These are phyloP conservation scores for Arthrinium phaeospermum DNA, from an alignment of 2,329 filamentous ascomycete genomes.

Conservation along the genomic window DNA sequence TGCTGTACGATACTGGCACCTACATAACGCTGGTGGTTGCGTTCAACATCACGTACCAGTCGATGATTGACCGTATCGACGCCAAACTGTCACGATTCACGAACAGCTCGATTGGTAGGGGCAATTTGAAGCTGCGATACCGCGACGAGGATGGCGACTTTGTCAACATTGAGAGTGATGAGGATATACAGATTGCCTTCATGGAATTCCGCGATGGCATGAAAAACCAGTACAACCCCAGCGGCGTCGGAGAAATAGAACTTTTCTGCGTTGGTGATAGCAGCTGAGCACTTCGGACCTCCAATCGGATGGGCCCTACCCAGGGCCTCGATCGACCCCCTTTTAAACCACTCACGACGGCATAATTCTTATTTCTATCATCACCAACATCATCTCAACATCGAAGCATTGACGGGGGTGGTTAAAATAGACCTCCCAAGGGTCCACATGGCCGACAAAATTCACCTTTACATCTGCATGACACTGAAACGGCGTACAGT, in stretches of 20 bases:
- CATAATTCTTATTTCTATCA: slow-evolving; percentile 17
- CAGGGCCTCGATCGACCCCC: background rate
- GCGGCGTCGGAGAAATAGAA: slow-evolving; percentile 87
- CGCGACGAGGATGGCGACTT: slow-evolving; percentile 91
- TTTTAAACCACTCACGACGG: slow-evolving; percentile 8
- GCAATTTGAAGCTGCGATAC: slow-evolving; percentile 86
- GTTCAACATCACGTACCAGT: slow-evolving; percentile 93
- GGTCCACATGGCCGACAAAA: slow-evolving; percentile 4
- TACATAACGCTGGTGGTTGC: slow-evolving; percentile 96
- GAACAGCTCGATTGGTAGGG: slow-evolving; percentile 79
- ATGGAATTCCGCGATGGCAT: slow-evolving; percentile 86
- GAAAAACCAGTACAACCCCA: slow-evolving; percentile 57
- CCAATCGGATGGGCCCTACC: background rate
- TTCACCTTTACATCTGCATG: slow-evolving; percentile 23
- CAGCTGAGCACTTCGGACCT: slow-evolving; percentile 23
- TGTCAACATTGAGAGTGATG: slow-evolving; percentile 92
- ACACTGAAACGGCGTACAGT: slow-evolving; percentile 28
- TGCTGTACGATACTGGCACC: slow-evolving; percentile 84
- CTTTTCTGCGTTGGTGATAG: slow-evolving; percentile 73
- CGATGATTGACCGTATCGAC: slow-evolving; percentile 92
- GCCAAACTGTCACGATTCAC: slow-evolving; percentile 91
- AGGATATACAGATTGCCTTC: slow-evolving; percentile 95
- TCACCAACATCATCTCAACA: background rate
- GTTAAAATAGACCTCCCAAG: slow-evolving; percentile 1
- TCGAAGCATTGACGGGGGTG: background rate